Percentiles rank a stretch among this genome's conserved stretches.
phyloP scores from a whole-genome alignment of 2,329 filamentous ascomycete genomes.

The Trichoderma gracile region DNA sequence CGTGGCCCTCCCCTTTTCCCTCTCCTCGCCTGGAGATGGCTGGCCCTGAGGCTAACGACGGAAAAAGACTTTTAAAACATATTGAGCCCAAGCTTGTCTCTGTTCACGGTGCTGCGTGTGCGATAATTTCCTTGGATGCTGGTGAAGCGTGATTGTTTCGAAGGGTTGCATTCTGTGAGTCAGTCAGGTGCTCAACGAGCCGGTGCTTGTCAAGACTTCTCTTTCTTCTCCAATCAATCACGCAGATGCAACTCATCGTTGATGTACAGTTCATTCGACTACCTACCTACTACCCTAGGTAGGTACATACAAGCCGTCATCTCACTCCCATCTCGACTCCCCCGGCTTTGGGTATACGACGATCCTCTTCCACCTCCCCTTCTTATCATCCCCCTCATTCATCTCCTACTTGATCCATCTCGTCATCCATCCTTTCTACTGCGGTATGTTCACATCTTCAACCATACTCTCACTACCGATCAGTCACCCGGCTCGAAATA shows the following conservation, averaged over 20 bases:
- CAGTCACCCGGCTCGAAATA: conserved; percentile 12
- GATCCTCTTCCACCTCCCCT: not conserved
- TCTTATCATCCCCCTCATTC: not conserved
- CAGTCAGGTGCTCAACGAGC: not conserved
- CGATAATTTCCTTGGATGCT: not conserved
- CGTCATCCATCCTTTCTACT: too few species aligned
- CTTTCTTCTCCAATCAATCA: too few species aligned
- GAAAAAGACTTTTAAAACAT: conserved; percentile 36
- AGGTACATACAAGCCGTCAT: too few species aligned
- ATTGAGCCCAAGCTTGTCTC: conserved; percentile 26
- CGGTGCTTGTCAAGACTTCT: too few species aligned
- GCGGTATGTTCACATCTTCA: not conserved
- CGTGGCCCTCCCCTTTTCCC: conserved; percentile 28
- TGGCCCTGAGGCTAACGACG: conserved; percentile 41
- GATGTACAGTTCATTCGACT: too few species aligned
- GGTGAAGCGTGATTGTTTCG: not conserved
- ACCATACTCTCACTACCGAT: not conserved
- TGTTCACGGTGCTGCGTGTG: conserved; percentile 17
- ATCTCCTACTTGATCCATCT: not conserved
- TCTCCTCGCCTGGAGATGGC: conserved; percentile 39
- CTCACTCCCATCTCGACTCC: too few species aligned
- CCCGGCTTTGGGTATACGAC: too few species aligned
- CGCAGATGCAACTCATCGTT: too few species aligned
- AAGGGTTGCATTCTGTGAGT: not conserved
- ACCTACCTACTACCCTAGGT: too few species aligned